phyloP scores from a whole-genome alignment of 2,329 filamentous ascomycete genomes.

The Metarhizium album region DNA sequence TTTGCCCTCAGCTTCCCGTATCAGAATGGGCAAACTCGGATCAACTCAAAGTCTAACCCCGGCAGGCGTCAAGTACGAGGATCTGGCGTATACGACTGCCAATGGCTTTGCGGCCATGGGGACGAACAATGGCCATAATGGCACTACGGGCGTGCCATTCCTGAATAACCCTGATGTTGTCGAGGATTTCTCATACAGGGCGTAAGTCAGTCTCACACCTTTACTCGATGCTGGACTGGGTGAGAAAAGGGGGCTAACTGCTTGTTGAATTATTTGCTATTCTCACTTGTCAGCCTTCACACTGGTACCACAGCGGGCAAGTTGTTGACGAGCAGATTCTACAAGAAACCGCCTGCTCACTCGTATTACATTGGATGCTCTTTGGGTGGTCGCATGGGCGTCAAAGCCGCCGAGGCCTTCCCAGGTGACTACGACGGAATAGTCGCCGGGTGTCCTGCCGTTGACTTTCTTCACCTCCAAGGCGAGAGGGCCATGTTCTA shows the following conservation, averaged over 20 bases:
- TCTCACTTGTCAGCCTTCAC: constrained; percentile 23
- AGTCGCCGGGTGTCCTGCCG: constrained; percentile 36
- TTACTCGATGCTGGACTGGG: neutral
- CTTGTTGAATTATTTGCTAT: no score
- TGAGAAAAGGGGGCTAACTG: neutral
- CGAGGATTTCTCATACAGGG: constrained; percentile 24
- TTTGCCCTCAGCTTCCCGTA: neutral
- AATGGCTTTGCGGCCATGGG: constrained; percentile 36
- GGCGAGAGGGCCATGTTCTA: constrained; percentile 32
- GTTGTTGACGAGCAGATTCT: constrained; percentile 35
- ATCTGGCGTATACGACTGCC: constrained; percentile 32
- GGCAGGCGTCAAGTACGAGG: constrained; percentile 32
- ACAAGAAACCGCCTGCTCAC: constrained; percentile 25
- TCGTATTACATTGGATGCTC: constrained; percentile 50
- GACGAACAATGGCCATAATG: constrained; percentile 41
- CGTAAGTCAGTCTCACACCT: constrained; percentile 5
- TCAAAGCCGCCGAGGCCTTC: constrained; percentile 40
- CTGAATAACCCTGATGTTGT: constrained; percentile 25
- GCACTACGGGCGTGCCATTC: constrained; percentile 22
- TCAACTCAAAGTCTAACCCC: neutral
- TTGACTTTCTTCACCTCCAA: constrained; percentile 23
- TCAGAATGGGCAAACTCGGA: neutral
- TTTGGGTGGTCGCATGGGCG: constrained; percentile 47
- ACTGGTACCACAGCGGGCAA: constrained; percentile 38
- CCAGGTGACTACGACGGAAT: constrained; percentile 49